Evolutionary conservation across 768 basidiomycete species (phyloP).

Genomic region (Scleroderma bovista): DNA sequence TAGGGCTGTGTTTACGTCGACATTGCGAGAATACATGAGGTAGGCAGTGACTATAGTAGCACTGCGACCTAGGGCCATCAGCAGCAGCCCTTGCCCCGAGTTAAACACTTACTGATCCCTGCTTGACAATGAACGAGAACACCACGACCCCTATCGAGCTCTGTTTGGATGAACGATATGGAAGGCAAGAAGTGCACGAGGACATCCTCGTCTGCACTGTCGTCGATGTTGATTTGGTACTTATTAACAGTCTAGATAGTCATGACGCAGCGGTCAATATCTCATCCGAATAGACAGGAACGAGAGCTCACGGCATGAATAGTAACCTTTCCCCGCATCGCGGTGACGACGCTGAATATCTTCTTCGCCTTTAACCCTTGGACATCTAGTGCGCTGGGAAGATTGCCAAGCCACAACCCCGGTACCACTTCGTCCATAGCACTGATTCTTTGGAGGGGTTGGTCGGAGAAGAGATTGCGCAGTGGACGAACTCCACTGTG

Average conservation of each 20-base stretch:
- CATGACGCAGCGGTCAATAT: neutral
- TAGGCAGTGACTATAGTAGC: slow-evolving; percentile 85
- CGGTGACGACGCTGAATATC: slow-evolving; percentile 72
- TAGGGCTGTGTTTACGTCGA: slow-evolving; percentile 58
- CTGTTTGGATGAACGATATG: slow-evolving; percentile 78
- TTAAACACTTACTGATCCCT: slow-evolving; percentile 65
- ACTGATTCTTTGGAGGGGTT: neutral
- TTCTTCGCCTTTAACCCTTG: slow-evolving; percentile 57
- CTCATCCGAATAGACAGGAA: no score
- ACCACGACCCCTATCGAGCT: slow-evolving; percentile 67
- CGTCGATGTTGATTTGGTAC: slow-evolving; percentile 75
- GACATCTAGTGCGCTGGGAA: slow-evolving; percentile 62
- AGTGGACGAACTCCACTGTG: no score
- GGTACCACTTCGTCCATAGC: slow-evolving; percentile 76
- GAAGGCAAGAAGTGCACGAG: slow-evolving; percentile 72
- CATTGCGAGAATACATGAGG: slow-evolving; percentile 67
- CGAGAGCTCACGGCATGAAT: slow-evolving; percentile 51
- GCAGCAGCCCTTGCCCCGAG: slow-evolving; percentile 1
- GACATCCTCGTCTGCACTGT: slow-evolving; percentile 71
- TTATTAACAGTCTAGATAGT: slow-evolving; percentile 64
- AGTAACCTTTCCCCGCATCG: slow-evolving; percentile 63
- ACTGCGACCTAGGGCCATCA: slow-evolving; percentile 58
- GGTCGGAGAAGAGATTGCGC: neutral
- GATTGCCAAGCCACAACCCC: slow-evolving; percentile 81
- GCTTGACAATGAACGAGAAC: slow-evolving; percentile 90